Base-by-base conservation (phyloP, 169 alveolate genomes). In the Cryptosporidium viatorum region DNA sequence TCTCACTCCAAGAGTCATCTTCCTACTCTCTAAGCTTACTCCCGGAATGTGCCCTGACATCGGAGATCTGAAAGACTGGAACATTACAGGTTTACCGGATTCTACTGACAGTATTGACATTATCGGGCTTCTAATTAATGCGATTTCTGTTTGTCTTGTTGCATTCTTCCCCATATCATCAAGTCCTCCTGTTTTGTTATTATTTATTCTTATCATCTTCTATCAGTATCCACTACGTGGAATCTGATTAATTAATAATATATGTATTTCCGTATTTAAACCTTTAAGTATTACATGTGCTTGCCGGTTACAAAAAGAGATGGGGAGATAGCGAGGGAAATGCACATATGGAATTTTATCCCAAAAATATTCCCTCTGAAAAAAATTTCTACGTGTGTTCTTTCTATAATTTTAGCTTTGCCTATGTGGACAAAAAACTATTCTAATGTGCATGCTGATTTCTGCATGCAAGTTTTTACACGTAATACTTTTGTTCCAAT, bases 61-160 rank as follows among this genome's bases (percentile, higher is more conserved):
- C 41, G 89, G 89, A 18, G 89, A 80, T 29, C 60, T 59, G 41
- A 80, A 80, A 12, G 89, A 50, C 18, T 65, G 71, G 70, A 80
- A 65, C 16, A 23, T 60, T 29, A 80, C 51, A 6, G 89, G 89
- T 12, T 65, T 80, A 8, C 89, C 89, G 12, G 89, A 80, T 12
- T 80, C 89, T 16, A 80, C 89, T 59, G 73, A 62, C 51, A 80
- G 12, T 69, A 80, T 80, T 41, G 89, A 80, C 89, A 80, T 80
- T 62, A 80, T 80, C 70, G 89, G 89, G 48, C 65, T 65, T 65
- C 89, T 80, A 80, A 80, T 80, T 29, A 80, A 23, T 29, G 43
- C 62, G 33, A 80, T 80, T 80, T 59, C 89, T 9, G 67, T 80
- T 6, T 65, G 71, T 21, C 16, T 59, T 39, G 14, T 21, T 37